These are phyloP conservation scores for Fusarium avenaceum DNA, from an alignment of 2,329 filamentous ascomycete species.

Conservation along the genomic window DNA sequence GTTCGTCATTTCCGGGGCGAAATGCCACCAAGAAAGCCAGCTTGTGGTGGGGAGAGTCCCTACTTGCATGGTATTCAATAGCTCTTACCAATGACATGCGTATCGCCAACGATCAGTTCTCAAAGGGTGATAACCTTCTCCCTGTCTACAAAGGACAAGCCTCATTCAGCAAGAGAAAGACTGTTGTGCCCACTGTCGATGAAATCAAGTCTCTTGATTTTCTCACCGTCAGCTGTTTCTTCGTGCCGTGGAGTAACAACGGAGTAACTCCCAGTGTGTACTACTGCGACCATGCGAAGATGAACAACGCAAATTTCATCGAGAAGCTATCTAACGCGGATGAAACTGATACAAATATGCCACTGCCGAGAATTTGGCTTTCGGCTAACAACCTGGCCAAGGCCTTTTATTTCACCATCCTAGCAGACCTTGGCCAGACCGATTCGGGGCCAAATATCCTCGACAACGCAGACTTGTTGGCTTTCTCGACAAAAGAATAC, in stretches of 20 bases:
- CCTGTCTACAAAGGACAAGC: background rate
- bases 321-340: background rate
- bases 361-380: background rate
- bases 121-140: background rate
- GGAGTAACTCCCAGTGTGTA: background rate
- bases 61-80: background rate
- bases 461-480: background rate
- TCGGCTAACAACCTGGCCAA: background rate
- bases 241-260: background rate
- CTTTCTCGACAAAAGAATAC: fast-evolving
- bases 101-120: background rate
- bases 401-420: background rate
- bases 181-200: background rate
- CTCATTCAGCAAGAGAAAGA: background rate
- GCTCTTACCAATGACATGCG: slow-evolving; percentile 8
- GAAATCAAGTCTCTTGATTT: background rate
- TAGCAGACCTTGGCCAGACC: background rate
- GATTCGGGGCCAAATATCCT: background rate
- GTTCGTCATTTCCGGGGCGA: background rate
- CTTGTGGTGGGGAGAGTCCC: slow-evolving; percentile 2
- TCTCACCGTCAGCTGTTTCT: background rate
- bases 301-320: background rate
- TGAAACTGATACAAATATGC: background rate
- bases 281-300: background rate
- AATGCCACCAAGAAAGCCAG: background rate